These are phyloP conservation scores for Exophiala mesophila DNA, from an alignment of 2,329 filamentous ascomycete genomes.

Conservation along the genomic window DNA sequence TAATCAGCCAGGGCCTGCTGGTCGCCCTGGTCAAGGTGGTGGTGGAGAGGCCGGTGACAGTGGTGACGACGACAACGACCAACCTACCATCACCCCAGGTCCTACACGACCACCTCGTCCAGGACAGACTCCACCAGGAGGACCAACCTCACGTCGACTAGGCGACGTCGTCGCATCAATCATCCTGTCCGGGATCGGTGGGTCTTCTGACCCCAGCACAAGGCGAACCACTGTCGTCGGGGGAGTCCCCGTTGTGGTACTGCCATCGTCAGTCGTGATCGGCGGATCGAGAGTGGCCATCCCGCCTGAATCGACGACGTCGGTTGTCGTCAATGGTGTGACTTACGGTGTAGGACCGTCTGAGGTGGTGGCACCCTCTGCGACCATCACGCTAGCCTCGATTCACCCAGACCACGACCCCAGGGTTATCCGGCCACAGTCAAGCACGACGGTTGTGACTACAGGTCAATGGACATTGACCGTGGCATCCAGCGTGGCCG, in stretches of 20 bases:
- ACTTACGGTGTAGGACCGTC: constrained; percentile 21
- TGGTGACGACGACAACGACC: background rate
- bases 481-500: constrained; percentile 25
- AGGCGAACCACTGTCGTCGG: constrained; percentile 15
- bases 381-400: constrained; percentile 18
- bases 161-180: constrained; percentile 24
- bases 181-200: constrained; percentile 7
- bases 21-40: background rate
- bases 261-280: constrained; percentile 22
- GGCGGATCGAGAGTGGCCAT: constrained; percentile 21
- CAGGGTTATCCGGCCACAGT: constrained; percentile 2
- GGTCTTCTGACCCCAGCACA: background rate
- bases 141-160: constrained; percentile 3
- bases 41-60: constrained; percentile 1
- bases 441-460: constrained; percentile 12
- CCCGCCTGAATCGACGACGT: constrained; percentile 14
- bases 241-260: constrained; percentile 20
- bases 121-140: background rate
- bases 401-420: constrained; percentile 5
- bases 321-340: constrained; percentile 17
- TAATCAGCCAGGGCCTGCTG: constrained; percentile 2
- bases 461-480: constrained; percentile 21
- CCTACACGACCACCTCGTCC: background rate
- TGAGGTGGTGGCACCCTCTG: constrained; percentile 18
- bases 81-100: background rate